Evolutionary conservation across 257 asterid species (phyloP), one percentile per base, ranked within the genome.

Genomic region (Craterostigma plantagineum): DNA sequence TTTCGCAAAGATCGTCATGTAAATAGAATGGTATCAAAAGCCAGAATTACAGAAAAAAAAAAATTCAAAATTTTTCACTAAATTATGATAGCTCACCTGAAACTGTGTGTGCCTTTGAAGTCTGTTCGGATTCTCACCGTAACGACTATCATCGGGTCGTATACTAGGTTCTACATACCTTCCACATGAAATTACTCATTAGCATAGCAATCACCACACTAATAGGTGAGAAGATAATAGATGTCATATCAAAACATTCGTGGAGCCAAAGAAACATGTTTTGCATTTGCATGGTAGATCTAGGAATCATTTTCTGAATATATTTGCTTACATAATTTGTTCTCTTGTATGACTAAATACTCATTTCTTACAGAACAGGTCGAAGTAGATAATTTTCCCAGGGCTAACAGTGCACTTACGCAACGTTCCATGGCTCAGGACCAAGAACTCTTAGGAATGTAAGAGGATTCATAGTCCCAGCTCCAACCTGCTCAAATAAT

Each of bases 371-470:
- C n/a, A n/a, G n/a, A n/a, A n/a, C n/a, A n/a, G n/a, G n/a, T n/a
- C n/a, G n/a, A n/a, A n/a, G n/a, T n/a, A n/a, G n/a, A n/a, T n/a
- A n/a, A n/a, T n/a, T n/a, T n/a, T n/a, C 13, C 17, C 34, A 39
- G 52, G 10, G 35, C 34, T 43, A 52, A 52, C 33, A 39, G 43
- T 54, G 55, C 37, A 65, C 97, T 79, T 74, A 87, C 97, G 93
- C 97, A 47, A 82, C 92, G 71, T 76, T 87, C 97, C 97, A 81
- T 7, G 97, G 97, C 63, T 87, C 97, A 59, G 95, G 97, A 33
- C 97, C 97, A 42, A 87, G 90, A 48, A 87, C 97, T 59, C 97
- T 69, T 68, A 87, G 56, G 63, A 65, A 87, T 23, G 97, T 87
- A 45, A 73, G 92, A 43, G 97, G 97, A 65, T 87, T 87, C 95